Evolutionary conservation across 345 rosid species (phyloP), one percentile per base, ranked within the genome.

Genomic region (Brassica juncea): DNA sequence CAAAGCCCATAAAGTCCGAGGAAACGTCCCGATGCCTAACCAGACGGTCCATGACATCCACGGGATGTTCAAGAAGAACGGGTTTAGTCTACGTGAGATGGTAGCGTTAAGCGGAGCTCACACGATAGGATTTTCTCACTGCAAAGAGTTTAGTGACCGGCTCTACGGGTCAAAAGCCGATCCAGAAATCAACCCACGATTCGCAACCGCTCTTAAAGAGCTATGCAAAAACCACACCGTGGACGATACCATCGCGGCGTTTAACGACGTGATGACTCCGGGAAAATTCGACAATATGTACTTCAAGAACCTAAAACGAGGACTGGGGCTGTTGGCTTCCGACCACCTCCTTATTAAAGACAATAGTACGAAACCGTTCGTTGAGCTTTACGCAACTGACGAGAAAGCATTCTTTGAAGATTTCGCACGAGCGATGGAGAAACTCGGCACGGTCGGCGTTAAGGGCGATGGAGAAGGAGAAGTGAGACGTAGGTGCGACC

Each of bases 101-200:
- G 93, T 88, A 6, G 91, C 91, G 0, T 62, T 89, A 34, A 76
- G 78, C 15, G 93, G 93, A 1, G 91, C 81, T 0, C 92, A 89
- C 78, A 89, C 92, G 3, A 89, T 89, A 10, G 92, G 92, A 34
- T 89, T 89, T 75, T 77, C 92, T 6, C 89, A 89, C 39, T 89
- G 92, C 72, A 80, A 63, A 30, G 88, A 87, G 66, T 89, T 89
- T 64, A 28, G 61, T 0, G 73, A 84, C 73, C 54, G 86, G 61
- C 69, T 89, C 12, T 84, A 35, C 61, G 83, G 80, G 6, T 28
- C 81, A 30, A 68, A 71, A 49, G 72, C 82, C 2, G 91, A 88
- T 23, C 76, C 76, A 14, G 77, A 79, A 12, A 55, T 78, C 12
- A 70, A 87, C 81, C 87, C 86, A 7, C 34, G 32, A 57, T 89